Base-by-base conservation (phyloP, 306 rosid species). In the Cicer judaicum region DNA sequence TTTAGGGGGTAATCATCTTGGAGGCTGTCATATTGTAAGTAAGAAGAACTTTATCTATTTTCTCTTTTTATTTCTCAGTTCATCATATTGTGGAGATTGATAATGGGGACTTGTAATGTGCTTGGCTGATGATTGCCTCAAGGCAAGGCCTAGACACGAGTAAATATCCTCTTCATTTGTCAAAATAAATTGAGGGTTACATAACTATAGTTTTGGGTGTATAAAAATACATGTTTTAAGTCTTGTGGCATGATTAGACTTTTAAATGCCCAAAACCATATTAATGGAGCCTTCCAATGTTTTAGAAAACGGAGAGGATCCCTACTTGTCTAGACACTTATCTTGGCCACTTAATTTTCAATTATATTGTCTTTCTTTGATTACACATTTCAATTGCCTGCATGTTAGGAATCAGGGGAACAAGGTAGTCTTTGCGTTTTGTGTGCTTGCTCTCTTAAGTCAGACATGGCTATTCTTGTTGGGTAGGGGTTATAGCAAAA, bases 1-100 rank as follows among this genome's bases (percentile, higher is more conserved):
- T 44, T 60, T 69, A 52, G 42, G 82, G 57, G 61, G 16, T 34
- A 1, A 49, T 43, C 46, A 15, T 68, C 50, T 49, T 63, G 40
- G 19, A 10, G 48, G 40, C 29, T 65, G 41, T 56, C 13, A 1
- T 59, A 7, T 7, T 29, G 6, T 6, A 59, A 59, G 43, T 0
- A 29, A 59, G 65, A 59, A 6, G 10, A 10, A 7, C 10, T 59
- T 34, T 59, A 10, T 59, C 6, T 6, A 59, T 59, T 59, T 34
- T 54, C 60, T 29, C 36, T 29, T 29, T 29, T 29, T 29, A 29
- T 29, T 29, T 29, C 4, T 21, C 6, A 29, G 64, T 29, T 12
- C 2, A 2, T 59, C 64, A 59, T 60, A 34, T 42, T 54, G 9
- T 14, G 15, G 38, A 21, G 54, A 7, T 3, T 2, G 29, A 36